Conservation (phyloP, 2,329 filamentous ascomycete species). For the Plenodomus lindquistii region DNA sequence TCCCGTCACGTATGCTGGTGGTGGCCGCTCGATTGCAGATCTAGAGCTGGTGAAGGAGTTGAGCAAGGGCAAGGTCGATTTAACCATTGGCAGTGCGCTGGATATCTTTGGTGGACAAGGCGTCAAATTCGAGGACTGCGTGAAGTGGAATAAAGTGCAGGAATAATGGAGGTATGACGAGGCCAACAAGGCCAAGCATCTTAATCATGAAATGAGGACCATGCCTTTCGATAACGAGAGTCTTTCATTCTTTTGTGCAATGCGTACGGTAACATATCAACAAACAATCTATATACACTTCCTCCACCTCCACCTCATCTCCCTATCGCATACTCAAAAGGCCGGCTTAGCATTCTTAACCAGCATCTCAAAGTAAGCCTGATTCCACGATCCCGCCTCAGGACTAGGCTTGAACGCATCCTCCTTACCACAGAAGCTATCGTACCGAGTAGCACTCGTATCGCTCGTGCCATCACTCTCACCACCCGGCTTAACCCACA, state of each 20-base stretch:
- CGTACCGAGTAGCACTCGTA: constrained; percentile 54
- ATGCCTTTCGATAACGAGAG: not conserved
- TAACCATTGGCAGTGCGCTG: constrained; percentile 94
- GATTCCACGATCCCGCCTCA: constrained; percentile 71
- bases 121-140: constrained; percentile 86
- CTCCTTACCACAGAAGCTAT: constrained; percentile 59
- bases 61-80: constrained; percentile 80
- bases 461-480: constrained; percentile 56
- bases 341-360: constrained; percentile 45
- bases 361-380: constrained; percentile 49
- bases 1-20: constrained; percentile 94
- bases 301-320: not conserved
- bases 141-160: constrained; percentile 73
- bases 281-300: constrained; percentile 16
- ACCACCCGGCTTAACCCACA: constrained; percentile 72
- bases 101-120: constrained; percentile 92
- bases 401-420: constrained; percentile 66
- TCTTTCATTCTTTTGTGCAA: not conserved
- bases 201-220: too few species aligned
- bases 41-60: constrained; percentile 78
- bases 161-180: not conserved
- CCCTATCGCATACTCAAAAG: constrained; percentile 24
- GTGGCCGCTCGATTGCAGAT: constrained; percentile 81
- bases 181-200: not conserved
- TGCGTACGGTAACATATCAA: not conserved